A percentile compares a stretch with the other conserved stretches of the same genome.
These are phyloP conservation scores for Cornus controversa DNA, from an alignment of 148 eudicot species.

Conservation along the genomic window DNA sequence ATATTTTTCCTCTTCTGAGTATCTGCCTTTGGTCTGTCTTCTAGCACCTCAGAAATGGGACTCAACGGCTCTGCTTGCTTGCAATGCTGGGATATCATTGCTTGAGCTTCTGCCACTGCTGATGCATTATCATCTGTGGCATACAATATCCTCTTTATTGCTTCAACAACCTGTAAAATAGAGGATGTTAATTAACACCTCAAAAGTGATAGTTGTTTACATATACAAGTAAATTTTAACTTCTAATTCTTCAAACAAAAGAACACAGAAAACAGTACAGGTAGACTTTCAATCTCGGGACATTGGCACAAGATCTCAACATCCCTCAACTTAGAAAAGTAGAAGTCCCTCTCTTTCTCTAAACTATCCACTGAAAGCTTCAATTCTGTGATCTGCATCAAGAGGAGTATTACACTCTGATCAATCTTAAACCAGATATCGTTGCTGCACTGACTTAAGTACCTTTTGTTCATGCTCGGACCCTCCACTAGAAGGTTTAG, in stretches of 20 bases:
- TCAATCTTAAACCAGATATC: neutral
- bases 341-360: slow-evolving; percentile 94
- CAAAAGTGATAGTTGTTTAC: neutral
- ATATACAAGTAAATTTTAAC: neutral
- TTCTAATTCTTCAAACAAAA: neutral
- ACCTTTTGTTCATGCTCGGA: slow-evolving; percentile 70
- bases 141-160: slow-evolving; percentile 67
- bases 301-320: slow-evolving; percentile 82
- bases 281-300: slow-evolving; percentile 62
- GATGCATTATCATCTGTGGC: slow-evolving; percentile 57
- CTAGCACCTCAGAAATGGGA: slow-evolving; percentile 41
- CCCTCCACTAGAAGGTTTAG: slow-evolving; percentile 55
- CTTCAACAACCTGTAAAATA: slow-evolving; percentile 60
- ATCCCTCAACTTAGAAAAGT: slow-evolving; percentile 87
- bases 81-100: slow-evolving; percentile 53
- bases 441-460: neutral
- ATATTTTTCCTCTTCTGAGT: slow-evolving; percentile 70
- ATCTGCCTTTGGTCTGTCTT: slow-evolving; percentile 41
- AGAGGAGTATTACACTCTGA: slow-evolving; percentile 15
- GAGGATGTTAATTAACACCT: neutral
- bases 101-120: slow-evolving; percentile 70
- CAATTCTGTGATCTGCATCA: slow-evolving; percentile 74
- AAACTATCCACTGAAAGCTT: slow-evolving; percentile 81
- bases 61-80: slow-evolving; percentile 23
- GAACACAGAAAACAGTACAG: slow-evolving; percentile 39